Conservation (phyloP, 208 protist species). For the Crithidia mellificae region DNA sequence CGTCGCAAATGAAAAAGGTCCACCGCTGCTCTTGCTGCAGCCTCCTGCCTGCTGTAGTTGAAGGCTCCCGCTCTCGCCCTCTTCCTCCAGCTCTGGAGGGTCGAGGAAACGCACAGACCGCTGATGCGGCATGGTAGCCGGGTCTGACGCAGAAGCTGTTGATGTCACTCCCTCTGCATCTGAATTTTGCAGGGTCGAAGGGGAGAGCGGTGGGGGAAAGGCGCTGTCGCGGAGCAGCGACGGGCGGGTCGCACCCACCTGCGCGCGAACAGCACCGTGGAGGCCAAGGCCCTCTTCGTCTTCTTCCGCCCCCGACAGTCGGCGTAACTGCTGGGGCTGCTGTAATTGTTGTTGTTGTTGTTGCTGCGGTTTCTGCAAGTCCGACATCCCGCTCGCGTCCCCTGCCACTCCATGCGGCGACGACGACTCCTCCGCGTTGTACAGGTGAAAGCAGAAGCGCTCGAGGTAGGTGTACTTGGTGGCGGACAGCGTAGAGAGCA, state of each 20-base stretch:
- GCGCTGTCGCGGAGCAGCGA: neutral
- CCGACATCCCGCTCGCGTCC: neutral
- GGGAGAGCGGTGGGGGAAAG: neutral
- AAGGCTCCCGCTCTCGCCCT: neutral
- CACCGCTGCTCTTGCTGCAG: neutral
- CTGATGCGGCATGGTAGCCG: neutral
- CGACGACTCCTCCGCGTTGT: conserved; percentile 33
- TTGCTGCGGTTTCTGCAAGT: no score
- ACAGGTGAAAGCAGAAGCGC: conserved; percentile 51
- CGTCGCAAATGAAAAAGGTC: no score
- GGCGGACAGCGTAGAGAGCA: conserved; percentile 27
- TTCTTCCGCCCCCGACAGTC: no score
- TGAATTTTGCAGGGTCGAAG: neutral
- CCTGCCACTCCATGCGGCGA: neutral
- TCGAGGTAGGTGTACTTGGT: conserved; percentile 39
- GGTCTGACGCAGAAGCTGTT: neutral
- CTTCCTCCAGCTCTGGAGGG: neutral
- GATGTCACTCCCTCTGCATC: neutral
- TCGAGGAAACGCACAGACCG: conserved; percentile 24
- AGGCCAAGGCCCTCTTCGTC: neutral
- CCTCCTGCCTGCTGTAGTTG: no score
- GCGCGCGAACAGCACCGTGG: no score
- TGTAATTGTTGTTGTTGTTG: no score
- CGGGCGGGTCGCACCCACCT: neutral
- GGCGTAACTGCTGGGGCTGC: no score